phyloP scores from a whole-genome alignment of 1,284 basidiomycete genomes.

The Sphagnurus paluster region DNA sequence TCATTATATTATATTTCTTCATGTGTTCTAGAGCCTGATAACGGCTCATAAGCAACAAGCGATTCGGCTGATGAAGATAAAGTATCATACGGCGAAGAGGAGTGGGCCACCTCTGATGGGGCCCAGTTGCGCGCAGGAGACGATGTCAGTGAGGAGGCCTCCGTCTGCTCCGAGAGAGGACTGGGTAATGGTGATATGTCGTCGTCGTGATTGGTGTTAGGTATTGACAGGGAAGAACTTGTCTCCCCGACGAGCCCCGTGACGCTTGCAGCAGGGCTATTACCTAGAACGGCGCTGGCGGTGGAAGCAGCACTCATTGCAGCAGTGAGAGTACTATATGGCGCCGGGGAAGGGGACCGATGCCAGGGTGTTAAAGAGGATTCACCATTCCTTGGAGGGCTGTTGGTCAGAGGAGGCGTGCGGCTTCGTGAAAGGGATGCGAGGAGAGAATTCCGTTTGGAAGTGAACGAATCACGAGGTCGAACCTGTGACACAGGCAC shows the following conservation, averaged over 20 bases:
- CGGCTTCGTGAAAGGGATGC: constrained; percentile 23
- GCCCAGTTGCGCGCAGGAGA: constrained; percentile 12
- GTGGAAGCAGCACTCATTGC: constrained; percentile 45
- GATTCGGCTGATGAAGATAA: constrained; percentile 29
- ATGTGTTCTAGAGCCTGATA: constrained; percentile 19
- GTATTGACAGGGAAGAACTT: constrained; percentile 19
- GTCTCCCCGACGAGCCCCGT: constrained; percentile 10
- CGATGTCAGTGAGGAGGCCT: constrained; percentile 7
- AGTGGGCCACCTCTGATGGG: constrained; percentile 16
- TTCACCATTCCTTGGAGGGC: constrained; percentile 20
- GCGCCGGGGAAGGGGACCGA: constrained; percentile 36
- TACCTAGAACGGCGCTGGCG: constrained; percentile 37
- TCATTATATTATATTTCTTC: constrained; percentile 12
- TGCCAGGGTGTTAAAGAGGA: constrained; percentile 27
- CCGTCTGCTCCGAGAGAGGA: background rate
- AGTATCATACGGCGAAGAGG: constrained; percentile 22
- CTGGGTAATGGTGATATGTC: constrained; percentile 6
- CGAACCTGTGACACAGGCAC: constrained; percentile 4
- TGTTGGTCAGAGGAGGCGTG: constrained; percentile 25
- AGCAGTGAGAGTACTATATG: constrained; percentile 44
- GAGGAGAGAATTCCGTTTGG: constrained; percentile 14
- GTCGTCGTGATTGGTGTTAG: constrained; percentile 20
- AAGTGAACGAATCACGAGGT: constrained; percentile 15
- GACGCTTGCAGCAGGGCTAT: constrained; percentile 10
- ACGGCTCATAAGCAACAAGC: constrained; percentile 22